Conservation (phyloP, 495 filamentous ascomycete genomes). For the Neurospora sublineolata region DNA sequence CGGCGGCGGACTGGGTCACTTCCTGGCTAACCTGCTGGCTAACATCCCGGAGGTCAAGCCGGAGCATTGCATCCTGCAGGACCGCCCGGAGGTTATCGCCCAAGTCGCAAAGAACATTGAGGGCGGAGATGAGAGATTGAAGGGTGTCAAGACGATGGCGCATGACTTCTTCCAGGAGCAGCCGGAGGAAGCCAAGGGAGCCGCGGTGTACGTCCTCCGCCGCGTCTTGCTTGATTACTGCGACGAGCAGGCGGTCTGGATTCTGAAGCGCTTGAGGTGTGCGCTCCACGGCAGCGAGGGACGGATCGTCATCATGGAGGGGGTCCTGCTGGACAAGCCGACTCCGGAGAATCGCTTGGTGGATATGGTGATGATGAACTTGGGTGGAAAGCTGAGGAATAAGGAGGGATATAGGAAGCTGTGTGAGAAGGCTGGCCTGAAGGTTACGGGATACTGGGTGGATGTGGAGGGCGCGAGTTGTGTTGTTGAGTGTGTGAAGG, state of each 20-base stretch:
- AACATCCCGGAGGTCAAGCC: constrained; percentile 17
- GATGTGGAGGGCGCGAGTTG: constrained; percentile 7
- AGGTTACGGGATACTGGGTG: constrained; percentile 10
- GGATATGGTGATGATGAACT: constrained; percentile 22
- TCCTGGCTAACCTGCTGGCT: constrained; percentile 25
- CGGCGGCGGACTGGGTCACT: constrained; percentile 37
- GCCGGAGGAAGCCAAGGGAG: constrained; percentile 32
- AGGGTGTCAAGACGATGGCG: constrained; percentile 23
- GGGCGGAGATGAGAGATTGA: constrained; percentile 7
- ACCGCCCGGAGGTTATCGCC: constrained; percentile 30
- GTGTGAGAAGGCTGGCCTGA: constrained; percentile 11
- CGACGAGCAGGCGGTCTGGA: constrained; percentile 23
- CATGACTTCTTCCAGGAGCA: constrained; percentile 34
- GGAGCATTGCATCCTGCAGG: constrained; percentile 33
- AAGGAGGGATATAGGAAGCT: constrained; percentile 11
- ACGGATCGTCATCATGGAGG: constrained; percentile 21
- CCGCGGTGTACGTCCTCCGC: constrained; percentile 38
- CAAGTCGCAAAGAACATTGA: constrained; percentile 8
- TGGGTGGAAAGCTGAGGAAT: constrained; percentile 22
- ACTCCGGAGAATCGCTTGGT: constrained; percentile 14
- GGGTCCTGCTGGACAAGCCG: constrained; percentile 10
- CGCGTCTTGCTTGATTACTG: constrained; percentile 43
- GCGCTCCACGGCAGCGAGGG: constrained; percentile 26
- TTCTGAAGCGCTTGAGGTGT: constrained; percentile 26
- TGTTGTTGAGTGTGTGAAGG: constrained; percentile 18